Conservation (phyloP, 163 green algal genomes). For the Chlamydomonas reinhardtii region DNA sequence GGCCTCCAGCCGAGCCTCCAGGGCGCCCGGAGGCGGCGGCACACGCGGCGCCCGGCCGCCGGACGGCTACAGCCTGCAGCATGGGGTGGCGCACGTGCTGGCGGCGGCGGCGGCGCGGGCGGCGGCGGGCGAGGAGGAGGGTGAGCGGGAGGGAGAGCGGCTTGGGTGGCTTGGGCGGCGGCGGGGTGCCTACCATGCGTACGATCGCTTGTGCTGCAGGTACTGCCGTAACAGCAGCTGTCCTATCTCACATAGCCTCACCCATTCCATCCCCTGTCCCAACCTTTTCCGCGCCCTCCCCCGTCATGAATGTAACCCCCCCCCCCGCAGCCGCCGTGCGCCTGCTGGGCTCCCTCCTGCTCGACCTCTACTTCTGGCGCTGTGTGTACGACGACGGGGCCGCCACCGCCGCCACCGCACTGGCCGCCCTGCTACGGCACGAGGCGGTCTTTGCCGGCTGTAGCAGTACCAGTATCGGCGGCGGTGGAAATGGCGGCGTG, state of each 20-base stretch:
- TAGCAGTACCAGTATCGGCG: background rate
- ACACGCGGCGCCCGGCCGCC: background rate
- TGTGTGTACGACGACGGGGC: slow-evolving; percentile 17
- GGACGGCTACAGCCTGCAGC: slow-evolving; percentile 17
- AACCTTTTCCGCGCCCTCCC: too few species aligned
- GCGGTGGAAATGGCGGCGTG: background rate
- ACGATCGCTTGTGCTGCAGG: too few species aligned
- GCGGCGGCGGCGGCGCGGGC: background rate
- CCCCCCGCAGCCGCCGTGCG: background rate
- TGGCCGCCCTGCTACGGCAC: slow-evolving; percentile 22
- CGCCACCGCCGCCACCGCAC: background rate
- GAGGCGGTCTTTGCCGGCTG: background rate
- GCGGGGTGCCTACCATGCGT: too few species aligned
- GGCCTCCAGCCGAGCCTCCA: background rate
- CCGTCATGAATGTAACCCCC: too few species aligned
- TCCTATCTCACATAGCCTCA: too few species aligned
- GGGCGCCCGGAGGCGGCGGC: slow-evolving; percentile 7
- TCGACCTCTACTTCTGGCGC: slow-evolving; percentile 33
- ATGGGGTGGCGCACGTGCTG: slow-evolving; percentile 4
- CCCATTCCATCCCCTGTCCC: too few species aligned
- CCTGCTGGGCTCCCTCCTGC: slow-evolving; percentile 1
- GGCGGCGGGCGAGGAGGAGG: slow-evolving; percentile 2
- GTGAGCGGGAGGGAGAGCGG: background rate
- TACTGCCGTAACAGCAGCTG: too few species aligned
- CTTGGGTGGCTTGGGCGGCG: too few species aligned